A percentile compares a stretch with the other conserved stretches of the same genome.
phyloP scores from a whole-genome alignment of 805 yeast species.

The Cyberlindnera petersonii region DNA sequence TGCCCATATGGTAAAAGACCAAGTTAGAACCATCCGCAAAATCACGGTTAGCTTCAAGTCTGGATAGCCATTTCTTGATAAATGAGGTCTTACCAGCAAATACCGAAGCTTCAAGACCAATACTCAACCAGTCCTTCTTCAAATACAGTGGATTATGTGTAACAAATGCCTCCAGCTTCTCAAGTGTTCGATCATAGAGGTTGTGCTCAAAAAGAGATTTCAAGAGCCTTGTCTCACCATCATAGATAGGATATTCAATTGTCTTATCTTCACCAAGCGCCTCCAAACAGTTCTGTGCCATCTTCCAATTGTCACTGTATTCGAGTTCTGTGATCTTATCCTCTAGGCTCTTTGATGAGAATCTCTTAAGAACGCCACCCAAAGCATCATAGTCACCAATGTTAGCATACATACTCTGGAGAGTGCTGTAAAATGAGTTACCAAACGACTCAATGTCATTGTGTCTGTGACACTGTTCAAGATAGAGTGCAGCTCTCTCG shows the following conservation, averaged over 20 bases:
- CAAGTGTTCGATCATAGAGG: conserved; percentile 51
- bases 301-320: conserved; percentile 79
- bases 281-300: conserved; percentile 81
- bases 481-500: conserved; percentile 81
- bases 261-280: conserved; percentile 45
- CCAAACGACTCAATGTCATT: conserved; percentile 30
- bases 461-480: conserved; percentile 68
- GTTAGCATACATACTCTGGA: conserved; percentile 81
- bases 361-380: conserved; percentile 75
- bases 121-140: conserved; percentile 49
- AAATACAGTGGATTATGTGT: conserved; percentile 3
- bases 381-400: conserved; percentile 88
- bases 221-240: conserved; percentile 50
- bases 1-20: conserved; percentile 63
- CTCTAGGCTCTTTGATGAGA: conserved; percentile 64
- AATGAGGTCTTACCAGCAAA: conserved; percentile 51
- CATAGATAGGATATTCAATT: conserved; percentile 26
- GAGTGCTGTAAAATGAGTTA: conserved; percentile 39
- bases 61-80: conserved; percentile 55
- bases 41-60: conserved; percentile 41
- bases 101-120: conserved; percentile 76
- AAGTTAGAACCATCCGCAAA: conserved; percentile 49
- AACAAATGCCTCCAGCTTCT: conserved; percentile 19
- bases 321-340: conserved; percentile 79
- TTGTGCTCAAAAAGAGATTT: conserved; percentile 75